Conservation (phyloP, 1,139 yeast species). For the Schwanniomyces etchellsii region DNA sequence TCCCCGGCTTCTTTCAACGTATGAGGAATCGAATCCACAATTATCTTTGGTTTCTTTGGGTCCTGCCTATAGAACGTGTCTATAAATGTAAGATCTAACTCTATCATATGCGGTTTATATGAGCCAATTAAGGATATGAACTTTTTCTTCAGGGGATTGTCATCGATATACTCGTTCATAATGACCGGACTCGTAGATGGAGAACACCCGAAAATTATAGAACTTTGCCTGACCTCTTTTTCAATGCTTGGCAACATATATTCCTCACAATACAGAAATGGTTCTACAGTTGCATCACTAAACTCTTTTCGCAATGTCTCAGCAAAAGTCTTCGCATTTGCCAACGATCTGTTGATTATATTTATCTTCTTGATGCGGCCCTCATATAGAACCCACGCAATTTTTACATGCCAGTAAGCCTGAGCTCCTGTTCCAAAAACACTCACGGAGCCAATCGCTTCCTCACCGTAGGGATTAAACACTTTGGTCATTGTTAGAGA, state of each 20-base stretch:
- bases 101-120: constrained; percentile 65
- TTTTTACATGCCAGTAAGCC: constrained; percentile 58
- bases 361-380: constrained; percentile 30
- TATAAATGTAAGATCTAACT: constrained; percentile 46
- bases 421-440: constrained; percentile 67
- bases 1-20: constrained; percentile 63
- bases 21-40: constrained; percentile 59
- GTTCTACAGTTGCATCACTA: constrained; percentile 8
- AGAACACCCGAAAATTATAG: constrained; percentile 52
- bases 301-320: constrained; percentile 20
- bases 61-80: constrained; percentile 6
- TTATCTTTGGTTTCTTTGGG: constrained; percentile 24
- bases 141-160: constrained; percentile 20
- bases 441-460: constrained; percentile 22
- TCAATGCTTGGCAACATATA: constrained; percentile 10
- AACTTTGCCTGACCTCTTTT: constrained; percentile 19
- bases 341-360: constrained; percentile 41
- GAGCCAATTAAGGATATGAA: constrained; percentile 63
- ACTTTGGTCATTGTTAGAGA: constrained; percentile 41
- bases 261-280: constrained; percentile 16
- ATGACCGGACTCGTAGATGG: constrained; percentile 52
- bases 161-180: constrained; percentile 25
- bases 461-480: constrained; percentile 14
- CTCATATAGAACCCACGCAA: constrained; percentile 40
- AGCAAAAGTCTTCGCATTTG: constrained; percentile 32